Conservation (phyloP, 163 green algal genomes). For the Chloromonas sp. region DNA sequence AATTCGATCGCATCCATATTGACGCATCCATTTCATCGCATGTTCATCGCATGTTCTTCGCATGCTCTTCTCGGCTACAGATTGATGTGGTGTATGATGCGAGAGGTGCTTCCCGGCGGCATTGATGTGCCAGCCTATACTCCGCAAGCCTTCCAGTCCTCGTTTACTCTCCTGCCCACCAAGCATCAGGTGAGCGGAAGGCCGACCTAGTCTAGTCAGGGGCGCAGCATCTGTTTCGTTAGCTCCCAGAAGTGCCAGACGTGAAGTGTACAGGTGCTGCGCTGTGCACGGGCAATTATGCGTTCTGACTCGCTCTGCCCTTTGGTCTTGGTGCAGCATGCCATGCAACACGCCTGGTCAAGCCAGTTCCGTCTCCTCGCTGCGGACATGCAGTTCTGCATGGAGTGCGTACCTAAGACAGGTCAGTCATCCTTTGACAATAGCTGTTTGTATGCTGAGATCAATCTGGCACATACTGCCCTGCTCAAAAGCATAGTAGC, state of each 20-base stretch:
- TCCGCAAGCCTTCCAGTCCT: background rate
- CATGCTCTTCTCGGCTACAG: too few relatives aligned
- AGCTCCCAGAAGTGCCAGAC: background rate
- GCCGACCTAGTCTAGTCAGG: background rate
- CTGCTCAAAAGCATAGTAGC: too few relatives aligned
- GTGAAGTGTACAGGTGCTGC: background rate
- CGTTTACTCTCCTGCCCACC: background rate
- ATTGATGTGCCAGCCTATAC: background rate
- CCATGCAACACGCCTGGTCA: background rate
- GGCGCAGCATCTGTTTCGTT: background rate
- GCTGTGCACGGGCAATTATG: background rate
- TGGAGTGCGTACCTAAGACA: background rate
- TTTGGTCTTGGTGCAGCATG: background rate
- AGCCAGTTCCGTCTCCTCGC: background rate
- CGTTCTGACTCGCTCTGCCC: background rate
- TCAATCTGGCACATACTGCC: too few relatives aligned
- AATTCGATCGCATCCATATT: too few relatives aligned
- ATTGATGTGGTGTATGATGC: too few relatives aligned
- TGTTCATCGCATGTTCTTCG: too few relatives aligned
- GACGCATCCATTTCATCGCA: too few relatives aligned
- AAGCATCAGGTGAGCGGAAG: background rate
- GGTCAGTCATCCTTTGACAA: background rate
- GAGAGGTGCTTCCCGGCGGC: too few relatives aligned
- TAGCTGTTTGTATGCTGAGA: too few relatives aligned
- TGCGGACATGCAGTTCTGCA: background rate